Conservation (phyloP, 1,284 basidiomycete species). For the Pseudozyma sp. region DNA sequence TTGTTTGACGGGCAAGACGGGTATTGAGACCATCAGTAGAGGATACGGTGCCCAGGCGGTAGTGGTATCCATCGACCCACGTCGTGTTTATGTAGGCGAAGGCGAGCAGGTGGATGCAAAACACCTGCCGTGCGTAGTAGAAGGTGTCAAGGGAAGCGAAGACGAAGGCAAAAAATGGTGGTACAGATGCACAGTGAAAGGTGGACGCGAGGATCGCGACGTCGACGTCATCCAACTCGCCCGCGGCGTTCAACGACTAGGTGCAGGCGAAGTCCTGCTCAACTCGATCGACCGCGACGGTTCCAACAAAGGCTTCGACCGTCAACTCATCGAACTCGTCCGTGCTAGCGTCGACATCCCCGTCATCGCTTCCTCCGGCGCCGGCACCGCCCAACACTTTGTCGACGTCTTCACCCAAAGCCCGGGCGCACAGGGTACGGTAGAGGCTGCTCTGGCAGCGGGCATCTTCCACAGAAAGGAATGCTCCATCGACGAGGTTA, state of each 20-base stretch:
- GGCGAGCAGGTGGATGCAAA: constrained; percentile 70
- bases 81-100: constrained; percentile 83
- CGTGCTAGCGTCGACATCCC: constrained; percentile 84
- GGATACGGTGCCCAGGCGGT: constrained; percentile 97
- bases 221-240: constrained; percentile 94
- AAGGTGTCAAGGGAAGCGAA: constrained; percentile 72
- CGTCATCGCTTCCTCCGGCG: constrained; percentile 91
- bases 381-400: constrained; percentile 85
- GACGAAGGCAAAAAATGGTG: constrained; percentile 81
- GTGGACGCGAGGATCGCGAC: constrained; percentile 86
- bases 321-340: constrained; percentile 80
- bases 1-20: constrained; percentile 73
- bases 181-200: constrained; percentile 97
- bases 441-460: constrained; percentile 93
- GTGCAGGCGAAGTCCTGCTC: constrained; percentile 93
- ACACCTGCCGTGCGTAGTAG: constrained; percentile 62
- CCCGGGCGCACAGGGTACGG: constrained; percentile 67
- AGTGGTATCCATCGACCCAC: constrained; percentile 96
- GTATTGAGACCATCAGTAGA: constrained; percentile 90
- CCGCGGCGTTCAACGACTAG: constrained; percentile 85
- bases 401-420: constrained; percentile 74
- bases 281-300: constrained; percentile 99
- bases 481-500: constrained; percentile 74
- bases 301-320: constrained; percentile 90
- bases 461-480: constrained; percentile 96